These are phyloP conservation scores for Wickerhamiella hasegawae DNA, from an alignment of 805 yeast species.

Conservation along the genomic window DNA sequence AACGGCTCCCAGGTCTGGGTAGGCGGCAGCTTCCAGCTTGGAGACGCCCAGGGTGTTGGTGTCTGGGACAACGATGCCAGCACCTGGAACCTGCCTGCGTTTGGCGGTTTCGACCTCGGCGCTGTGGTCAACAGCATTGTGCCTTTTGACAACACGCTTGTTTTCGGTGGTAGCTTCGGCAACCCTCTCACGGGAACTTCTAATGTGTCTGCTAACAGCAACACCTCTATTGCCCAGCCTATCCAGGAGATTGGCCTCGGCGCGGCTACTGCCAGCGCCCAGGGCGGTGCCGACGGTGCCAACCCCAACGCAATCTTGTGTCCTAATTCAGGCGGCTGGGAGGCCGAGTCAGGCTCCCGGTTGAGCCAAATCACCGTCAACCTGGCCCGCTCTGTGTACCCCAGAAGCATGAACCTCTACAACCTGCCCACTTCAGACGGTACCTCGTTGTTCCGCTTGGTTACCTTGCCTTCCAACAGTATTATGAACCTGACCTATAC, in stretches of 20 bases:
- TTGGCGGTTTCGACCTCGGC: slow-evolving; percentile 56
- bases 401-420: slow-evolving; percentile 60
- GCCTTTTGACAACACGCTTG: slow-evolving; percentile 29
- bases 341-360: slow-evolving; percentile 8
- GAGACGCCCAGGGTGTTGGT: slow-evolving; percentile 41
- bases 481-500: slow-evolving; percentile 83
- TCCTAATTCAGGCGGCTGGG: slow-evolving; percentile 26
- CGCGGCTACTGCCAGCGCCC: slow-evolving; percentile 13
- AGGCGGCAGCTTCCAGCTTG: slow-evolving; percentile 61
- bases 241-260: slow-evolving; percentile 14
- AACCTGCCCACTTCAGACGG: slow-evolving; percentile 39
- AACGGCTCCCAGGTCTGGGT: slow-evolving; percentile 44
- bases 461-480: slow-evolving; percentile 66
- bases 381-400: slow-evolving; percentile 25
- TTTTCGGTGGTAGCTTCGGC: slow-evolving; percentile 79
- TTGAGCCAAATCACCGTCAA: slow-evolving; percentile 9
- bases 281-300: slow-evolving; percentile 9
- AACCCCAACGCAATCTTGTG: slow-evolving; percentile 32
- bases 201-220: slow-evolving; percentile 13
- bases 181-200: slow-evolving; percentile 59
- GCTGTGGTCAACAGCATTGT: slow-evolving; percentile 48
- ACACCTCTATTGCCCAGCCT: slow-evolving; percentile 20
- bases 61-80: slow-evolving; percentile 38
- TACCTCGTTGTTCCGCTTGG: slow-evolving; percentile 46
- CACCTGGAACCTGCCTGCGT: slow-evolving; percentile 36